These are phyloP conservation scores for Ricinus communis DNA, from an alignment of 345 rosid species.

Conservation along the genomic window DNA sequence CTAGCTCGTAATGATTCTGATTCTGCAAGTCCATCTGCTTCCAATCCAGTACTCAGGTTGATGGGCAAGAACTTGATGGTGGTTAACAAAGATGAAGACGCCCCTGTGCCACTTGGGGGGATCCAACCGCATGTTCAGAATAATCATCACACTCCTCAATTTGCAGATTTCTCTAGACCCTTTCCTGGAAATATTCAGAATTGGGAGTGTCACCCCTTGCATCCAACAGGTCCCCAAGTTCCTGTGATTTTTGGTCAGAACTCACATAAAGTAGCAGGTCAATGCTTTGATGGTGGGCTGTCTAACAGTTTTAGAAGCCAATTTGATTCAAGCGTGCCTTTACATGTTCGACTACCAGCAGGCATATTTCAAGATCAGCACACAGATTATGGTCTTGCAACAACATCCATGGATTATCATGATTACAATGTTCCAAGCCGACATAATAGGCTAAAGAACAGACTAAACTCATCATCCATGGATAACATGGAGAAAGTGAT, in stretches of 20 bases:
- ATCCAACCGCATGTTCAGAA: slow-evolving; percentile 33
- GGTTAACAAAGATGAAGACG: slow-evolving; percentile 76
- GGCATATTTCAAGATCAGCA: slow-evolving; percentile 29
- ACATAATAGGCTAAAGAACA: slow-evolving; percentile 26
- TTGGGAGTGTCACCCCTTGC: slow-evolving; percentile 28
- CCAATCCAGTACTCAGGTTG: slow-evolving; percentile 78
- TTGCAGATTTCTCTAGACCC: slow-evolving; percentile 30
- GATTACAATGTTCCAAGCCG: slow-evolving; percentile 22
- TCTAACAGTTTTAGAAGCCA: slow-evolving; percentile 25
- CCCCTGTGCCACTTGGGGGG: slow-evolving; percentile 34
- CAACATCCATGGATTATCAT: slow-evolving; percentile 28
- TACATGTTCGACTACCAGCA: slow-evolving; percentile 25
- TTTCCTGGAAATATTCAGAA: slow-evolving; percentile 27
- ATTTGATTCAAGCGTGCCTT: slow-evolving; percentile 20
- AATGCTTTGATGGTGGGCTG: slow-evolving; percentile 31
- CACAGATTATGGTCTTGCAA: slow-evolving; percentile 21
- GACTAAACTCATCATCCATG: slow-evolving; percentile 17
- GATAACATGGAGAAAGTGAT: slow-evolving; percentile 15
- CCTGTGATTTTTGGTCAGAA: slow-evolving; percentile 30
- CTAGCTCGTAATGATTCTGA: slow-evolving; percentile 36
- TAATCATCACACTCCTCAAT: slow-evolving; percentile 33
- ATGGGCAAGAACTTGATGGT: slow-evolving; percentile 98
- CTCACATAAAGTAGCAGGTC: slow-evolving; percentile 25
- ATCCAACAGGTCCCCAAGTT: slow-evolving; percentile 31
- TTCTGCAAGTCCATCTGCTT: slow-evolving; percentile 68